These are phyloP conservation scores for Gossypium ekmanianum DNA, from an alignment of 345 rosid species.

Conservation along the genomic window DNA sequence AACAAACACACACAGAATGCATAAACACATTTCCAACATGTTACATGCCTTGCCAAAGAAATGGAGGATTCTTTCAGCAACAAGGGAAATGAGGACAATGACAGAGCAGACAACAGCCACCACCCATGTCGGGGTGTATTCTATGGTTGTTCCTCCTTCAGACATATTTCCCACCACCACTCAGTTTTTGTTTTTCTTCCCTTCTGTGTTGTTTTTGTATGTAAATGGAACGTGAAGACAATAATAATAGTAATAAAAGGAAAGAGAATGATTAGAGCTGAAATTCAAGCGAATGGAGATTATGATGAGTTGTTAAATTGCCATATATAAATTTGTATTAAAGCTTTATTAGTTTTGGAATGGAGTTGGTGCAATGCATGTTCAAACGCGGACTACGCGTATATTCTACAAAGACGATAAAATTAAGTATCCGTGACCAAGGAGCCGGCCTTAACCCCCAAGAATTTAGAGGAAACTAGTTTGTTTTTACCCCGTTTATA, in stretches of 20 bases:
- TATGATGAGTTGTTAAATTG: conserved; percentile 1
- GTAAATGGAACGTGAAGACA: not conserved
- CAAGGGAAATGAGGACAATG: conserved; percentile 66
- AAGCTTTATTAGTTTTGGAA: not conserved
- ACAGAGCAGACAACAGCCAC: conserved; percentile 75
- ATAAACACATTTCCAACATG: not conserved
- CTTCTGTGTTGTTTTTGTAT: not conserved
- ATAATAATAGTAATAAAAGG: not conserved
- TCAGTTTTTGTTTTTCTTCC: not conserved
- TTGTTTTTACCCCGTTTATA: no score
- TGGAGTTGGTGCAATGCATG: not conserved
- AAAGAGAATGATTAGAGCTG: not conserved
- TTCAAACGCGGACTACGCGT: not conserved
- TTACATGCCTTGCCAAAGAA: conserved; percentile 59
- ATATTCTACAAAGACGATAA: not conserved
- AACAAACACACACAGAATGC: not conserved
- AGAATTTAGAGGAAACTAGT: no score
- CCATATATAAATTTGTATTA: not conserved
- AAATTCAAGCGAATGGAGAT: not conserved
- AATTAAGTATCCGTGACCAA: no score
- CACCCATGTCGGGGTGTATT: conserved; percentile 30
- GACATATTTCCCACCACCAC: conserved; percentile 29
- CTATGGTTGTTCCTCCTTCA: conserved; percentile 51
- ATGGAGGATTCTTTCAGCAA: conserved; percentile 63
- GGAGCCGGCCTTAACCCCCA: no score